Conservation (phyloP, 129 eudicot genomes). For the Dittrichia graveolens region DNA sequence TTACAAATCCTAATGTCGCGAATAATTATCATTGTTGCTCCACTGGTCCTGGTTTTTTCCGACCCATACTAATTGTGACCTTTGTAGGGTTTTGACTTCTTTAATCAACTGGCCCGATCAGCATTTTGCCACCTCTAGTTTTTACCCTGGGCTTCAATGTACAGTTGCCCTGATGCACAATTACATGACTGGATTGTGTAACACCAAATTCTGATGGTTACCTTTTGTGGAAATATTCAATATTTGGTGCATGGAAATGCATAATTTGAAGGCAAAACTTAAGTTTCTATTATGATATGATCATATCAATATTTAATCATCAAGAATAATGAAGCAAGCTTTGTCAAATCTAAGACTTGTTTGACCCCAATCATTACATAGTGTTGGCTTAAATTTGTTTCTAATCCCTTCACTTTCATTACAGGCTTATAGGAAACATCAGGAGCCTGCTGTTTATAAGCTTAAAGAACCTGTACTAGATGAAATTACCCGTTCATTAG, state of each 20-base stretch:
- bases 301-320: slow-evolving; percentile 1
- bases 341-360: not conserved
- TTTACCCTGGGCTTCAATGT: too few species aligned
- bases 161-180: too few species aligned
- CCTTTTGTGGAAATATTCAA: not conserved
- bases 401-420: slow-evolving; percentile 5
- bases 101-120: too few species aligned
- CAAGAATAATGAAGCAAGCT: not conserved
- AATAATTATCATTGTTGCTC: too few species aligned
- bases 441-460: slow-evolving; percentile 78
- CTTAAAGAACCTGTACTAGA: slow-evolving; percentile 79
- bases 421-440: slow-evolving; percentile 80
- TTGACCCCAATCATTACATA: slow-evolving; percentile 6
- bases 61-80: too few species aligned
- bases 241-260: slow-evolving; percentile 9
- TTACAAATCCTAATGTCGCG: not conserved
- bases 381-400: slow-evolving; percentile 16
- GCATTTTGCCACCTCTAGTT: too few species aligned
- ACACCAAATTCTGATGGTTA: not conserved
- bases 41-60: too few species aligned
- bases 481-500: slow-evolving; percentile 60
- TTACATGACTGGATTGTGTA: too few species aligned
- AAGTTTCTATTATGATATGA: slow-evolving; percentile 1
- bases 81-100: too few species aligned
- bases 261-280: not conserved